These are phyloP conservation scores for Ascochyta rabiei DNA, from an alignment of 2,329 filamentous ascomycete genomes.

Conservation along the genomic window DNA sequence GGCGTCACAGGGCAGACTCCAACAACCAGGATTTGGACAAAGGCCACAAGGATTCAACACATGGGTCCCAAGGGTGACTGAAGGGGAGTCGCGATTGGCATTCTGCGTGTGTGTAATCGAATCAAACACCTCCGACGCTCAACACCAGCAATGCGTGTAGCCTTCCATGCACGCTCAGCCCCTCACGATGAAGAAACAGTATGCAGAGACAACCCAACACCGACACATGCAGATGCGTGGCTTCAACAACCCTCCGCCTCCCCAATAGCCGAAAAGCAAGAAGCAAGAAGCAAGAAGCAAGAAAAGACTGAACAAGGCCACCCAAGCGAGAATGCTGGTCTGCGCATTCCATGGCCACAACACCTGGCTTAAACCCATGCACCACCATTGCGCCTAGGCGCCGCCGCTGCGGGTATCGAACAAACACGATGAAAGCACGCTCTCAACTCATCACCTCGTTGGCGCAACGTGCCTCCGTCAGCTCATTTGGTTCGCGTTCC, in stretches of 20 bases:
- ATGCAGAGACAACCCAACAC: neutral
- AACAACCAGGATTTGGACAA: neutral
- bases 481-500: slow-evolving; percentile 6
- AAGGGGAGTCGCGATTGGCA: neutral
- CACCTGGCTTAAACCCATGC: neutral
- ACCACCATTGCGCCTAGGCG: neutral
- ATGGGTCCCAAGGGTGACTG: neutral
- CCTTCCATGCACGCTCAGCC: neutral
- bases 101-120: neutral
- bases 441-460: neutral
- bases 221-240: neutral
- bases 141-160: slow-evolving; percentile 2
- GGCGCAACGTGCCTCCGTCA: neutral
- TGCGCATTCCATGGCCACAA: neutral
- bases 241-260: neutral
- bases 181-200: neutral
- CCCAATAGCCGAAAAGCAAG: neutral
- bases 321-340: neutral
- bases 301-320: too few relatives aligned
- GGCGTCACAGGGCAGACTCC: neutral
- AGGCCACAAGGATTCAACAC: neutral
- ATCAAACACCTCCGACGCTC: neutral
- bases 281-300: too few relatives aligned
- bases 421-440: neutral
- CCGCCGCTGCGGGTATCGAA: slow-evolving; percentile 7